A percentile compares a stretch with the other conserved stretches of the same genome.
These are phyloP conservation scores for Cercospora canescens DNA, from an alignment of 2,329 filamentous ascomycete genomes.

Conservation along the genomic window DNA sequence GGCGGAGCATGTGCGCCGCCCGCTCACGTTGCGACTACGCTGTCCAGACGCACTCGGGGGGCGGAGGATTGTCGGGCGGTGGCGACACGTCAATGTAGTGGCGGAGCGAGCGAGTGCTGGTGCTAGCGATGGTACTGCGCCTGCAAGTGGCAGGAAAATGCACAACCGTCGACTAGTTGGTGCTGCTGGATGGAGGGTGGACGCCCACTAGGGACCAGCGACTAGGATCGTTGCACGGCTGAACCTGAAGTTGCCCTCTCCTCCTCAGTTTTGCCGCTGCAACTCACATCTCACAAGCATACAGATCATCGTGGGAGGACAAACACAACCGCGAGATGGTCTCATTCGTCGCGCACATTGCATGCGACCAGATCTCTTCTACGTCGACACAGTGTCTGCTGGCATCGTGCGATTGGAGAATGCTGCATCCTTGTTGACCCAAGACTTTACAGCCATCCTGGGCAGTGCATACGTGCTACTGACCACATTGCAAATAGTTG, in stretches of 20 bases:
- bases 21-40: neutral
- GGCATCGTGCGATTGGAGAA: neutral
- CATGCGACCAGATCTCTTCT: neutral
- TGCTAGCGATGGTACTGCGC: neutral
- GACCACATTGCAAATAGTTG: neutral
- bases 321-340: neutral
- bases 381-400: neutral
- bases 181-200: neutral
- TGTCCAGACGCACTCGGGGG: neutral
- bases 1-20: constrained; percentile 1
- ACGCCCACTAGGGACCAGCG: neutral
- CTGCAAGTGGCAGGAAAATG: neutral
- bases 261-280: neutral
- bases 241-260: neutral
- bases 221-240: neutral
- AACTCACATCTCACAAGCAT: neutral
- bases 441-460: neutral
- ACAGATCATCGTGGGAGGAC: neutral
- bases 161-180: neutral
- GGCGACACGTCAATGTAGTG: neutral
- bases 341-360: neutral
- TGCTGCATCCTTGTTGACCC: neutral
- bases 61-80: neutral
- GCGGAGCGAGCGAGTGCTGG: neutral
- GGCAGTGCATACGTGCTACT: neutral